phyloP scores from a whole-genome alignment of 1,139 yeast genomes.

The Saccharomyces hybrid region DNA sequence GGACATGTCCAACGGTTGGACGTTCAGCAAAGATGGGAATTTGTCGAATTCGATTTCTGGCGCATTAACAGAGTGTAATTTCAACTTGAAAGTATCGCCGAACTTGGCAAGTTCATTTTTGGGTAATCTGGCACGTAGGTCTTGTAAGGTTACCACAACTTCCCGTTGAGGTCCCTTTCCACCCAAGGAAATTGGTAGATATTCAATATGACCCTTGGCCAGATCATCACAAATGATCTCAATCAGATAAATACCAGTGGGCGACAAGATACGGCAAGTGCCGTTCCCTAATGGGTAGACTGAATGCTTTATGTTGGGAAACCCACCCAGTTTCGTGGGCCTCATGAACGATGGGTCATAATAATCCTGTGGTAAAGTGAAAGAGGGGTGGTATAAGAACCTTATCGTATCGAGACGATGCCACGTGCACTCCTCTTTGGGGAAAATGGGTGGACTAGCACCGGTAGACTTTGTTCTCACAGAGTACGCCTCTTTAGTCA shows the following conservation, averaged over 20 bases:
- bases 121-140: conserved; percentile 40
- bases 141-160: conserved; percentile 43
- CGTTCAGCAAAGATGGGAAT: conserved; percentile 21
- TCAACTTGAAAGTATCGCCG: conserved; percentile 39
- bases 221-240: conserved; percentile 51
- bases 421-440: conserved; percentile 79
- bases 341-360: conserved; percentile 30
- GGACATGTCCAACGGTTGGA: conserved; percentile 20
- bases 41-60: conserved; percentile 31
- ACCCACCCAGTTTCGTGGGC: conserved; percentile 25
- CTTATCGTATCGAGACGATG: conserved; percentile 70
- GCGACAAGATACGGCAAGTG: conserved; percentile 39
- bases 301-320: conserved; percentile 33
- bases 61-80: conserved; percentile 43
- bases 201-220: conserved; percentile 58
- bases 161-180: conserved; percentile 55
- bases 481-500: conserved; percentile 60
- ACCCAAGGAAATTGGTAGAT: conserved; percentile 45
- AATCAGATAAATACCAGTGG: conserved; percentile 63
- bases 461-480: conserved; percentile 44
- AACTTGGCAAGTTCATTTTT: conserved; percentile 30
- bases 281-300: conserved; percentile 43
- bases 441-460: conserved; percentile 42
- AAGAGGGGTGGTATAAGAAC: conserved; percentile 74
- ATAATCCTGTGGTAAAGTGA: conserved; percentile 60